Conservation (phyloP, 805 yeast genomes). For the Maudiozyma turicensis region DNA sequence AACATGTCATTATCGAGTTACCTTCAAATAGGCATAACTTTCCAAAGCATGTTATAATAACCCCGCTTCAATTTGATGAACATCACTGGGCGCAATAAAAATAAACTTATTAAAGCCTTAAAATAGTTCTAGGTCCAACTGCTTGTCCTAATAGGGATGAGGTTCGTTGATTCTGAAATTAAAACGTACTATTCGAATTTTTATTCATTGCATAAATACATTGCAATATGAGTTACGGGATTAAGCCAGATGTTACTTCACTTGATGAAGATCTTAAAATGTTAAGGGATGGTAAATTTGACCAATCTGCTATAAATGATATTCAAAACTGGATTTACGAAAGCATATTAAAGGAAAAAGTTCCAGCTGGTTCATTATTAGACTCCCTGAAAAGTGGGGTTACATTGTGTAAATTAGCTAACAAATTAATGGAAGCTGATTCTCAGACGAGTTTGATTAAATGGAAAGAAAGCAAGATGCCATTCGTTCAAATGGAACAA, state of each 20-base stretch:
- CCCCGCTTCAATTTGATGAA: too few species aligned
- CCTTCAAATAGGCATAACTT: too few species aligned
- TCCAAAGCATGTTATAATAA: too few species aligned
- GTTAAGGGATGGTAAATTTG: conserved; percentile 46
- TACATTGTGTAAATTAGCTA: conserved; percentile 36
- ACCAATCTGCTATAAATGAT: conserved; percentile 29
- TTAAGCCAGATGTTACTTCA: conserved; percentile 40
- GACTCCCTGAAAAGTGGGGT: conserved; percentile 55
- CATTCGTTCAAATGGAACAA: conserved; percentile 76
- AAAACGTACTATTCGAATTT: too few species aligned
- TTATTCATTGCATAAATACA: too few species aligned
- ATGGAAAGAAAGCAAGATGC: conserved; percentile 57
- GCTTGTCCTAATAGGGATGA: too few species aligned
- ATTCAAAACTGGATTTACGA: conserved; percentile 48
- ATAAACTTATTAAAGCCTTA: too few species aligned
- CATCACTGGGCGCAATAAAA: too few species aligned
- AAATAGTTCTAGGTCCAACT: too few species aligned
- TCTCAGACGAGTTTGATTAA: conserved; percentile 27
- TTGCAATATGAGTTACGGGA: conserved; percentile 15
- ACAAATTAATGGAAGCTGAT: conserved; percentile 33
- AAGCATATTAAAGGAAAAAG: conserved; percentile 27
- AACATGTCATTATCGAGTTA: too few species aligned
- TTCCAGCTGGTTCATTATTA: conserved; percentile 31
- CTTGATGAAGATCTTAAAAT: conserved; percentile 51
- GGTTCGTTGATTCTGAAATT: too few species aligned